Conservation (phyloP, 2,329 filamentous ascomycete species). For the Diplodia intermedia region DNA sequence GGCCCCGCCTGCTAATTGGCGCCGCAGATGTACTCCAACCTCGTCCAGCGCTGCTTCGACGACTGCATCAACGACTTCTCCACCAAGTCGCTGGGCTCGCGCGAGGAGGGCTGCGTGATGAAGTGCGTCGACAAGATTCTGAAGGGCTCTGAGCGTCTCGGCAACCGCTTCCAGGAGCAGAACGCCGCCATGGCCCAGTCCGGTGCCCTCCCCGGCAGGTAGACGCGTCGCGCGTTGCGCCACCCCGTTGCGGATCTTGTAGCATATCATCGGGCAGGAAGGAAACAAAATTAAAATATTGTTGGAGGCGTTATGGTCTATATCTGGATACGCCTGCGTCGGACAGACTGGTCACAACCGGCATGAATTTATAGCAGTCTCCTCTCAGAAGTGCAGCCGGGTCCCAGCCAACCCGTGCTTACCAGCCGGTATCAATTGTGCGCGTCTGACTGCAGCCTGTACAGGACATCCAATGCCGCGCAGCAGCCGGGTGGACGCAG, state of each 20-base stretch:
- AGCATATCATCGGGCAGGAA: conserved; percentile 17
- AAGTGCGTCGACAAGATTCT: conserved; percentile 97
- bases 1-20: conserved; percentile 32
- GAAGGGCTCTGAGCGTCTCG: conserved; percentile 87
- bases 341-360: conserved; percentile 9
- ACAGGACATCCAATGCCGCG: background rate
- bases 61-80: conserved; percentile 99
- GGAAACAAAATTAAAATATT: conserved; percentile 15
- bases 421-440: background rate
- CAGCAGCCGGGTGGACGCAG: background rate
- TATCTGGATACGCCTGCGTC: conserved; percentile 4
- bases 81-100: conserved; percentile 87
- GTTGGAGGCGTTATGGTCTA: conserved; percentile 28
- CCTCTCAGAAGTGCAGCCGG: conserved; percentile 22
- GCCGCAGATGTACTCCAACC: conserved; percentile 71
- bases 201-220: conserved; percentile 59
- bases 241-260: conserved; percentile 11
- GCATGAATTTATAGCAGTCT: conserved; percentile 18
- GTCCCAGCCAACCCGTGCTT: conserved; percentile 1
- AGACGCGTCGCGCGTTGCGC: conserved; percentile 34
- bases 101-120: conserved; percentile 90
- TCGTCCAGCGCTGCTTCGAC: conserved; percentile 90
- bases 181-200: conserved; percentile 71
- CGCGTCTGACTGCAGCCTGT: background rate
- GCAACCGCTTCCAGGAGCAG: conserved; percentile 85